Conservation (phyloP, 2,329 filamentous ascomycete genomes). For the Neodidymelliopsis sp. region DNA sequence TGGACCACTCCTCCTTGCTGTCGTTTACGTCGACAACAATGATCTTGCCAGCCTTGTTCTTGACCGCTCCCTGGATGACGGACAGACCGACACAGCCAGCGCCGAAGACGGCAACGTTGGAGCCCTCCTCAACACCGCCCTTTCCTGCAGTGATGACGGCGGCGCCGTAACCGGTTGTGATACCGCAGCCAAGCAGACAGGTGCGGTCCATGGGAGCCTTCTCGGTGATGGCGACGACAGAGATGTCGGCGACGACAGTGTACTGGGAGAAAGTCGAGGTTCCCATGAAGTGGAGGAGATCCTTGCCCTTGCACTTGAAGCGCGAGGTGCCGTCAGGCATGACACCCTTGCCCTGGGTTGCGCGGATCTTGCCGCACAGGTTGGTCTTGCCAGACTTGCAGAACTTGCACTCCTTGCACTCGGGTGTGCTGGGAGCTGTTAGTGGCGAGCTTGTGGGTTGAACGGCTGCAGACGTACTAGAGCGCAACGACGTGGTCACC, state of each 20-base stretch:
- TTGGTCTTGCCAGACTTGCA: conserved; percentile 99
- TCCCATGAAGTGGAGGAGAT: conserved; percentile 98
- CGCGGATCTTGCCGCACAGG: conserved; percentile 97
- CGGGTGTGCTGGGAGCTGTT: conserved; percentile 74
- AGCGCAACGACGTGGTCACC: conserved; percentile 79
- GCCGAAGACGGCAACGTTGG: conserved; percentile 90
- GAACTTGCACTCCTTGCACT: conserved; percentile 99
- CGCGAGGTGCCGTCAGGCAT: conserved; percentile 97
- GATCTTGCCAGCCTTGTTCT: conserved; percentile 80
- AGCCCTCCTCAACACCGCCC: conserved; percentile 77
- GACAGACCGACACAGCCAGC: conserved; percentile 95
- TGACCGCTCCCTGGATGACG: conserved; percentile 91
- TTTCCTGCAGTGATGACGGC: conserved; percentile 86
- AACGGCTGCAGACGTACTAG: conserved; percentile 45
- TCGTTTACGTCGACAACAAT: conserved; percentile 86
- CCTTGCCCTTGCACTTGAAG: conserved; percentile 94
- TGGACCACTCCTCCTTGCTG: conserved; percentile 86
- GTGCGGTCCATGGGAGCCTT: conserved; percentile 95
- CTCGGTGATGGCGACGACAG: conserved; percentile 89
- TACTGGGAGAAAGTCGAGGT: conserved; percentile 99
- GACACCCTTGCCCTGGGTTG: conserved; percentile 92
- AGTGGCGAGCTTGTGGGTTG: conserved; percentile 14
- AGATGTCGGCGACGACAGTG: conserved; percentile 98
- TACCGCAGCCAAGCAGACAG: conserved; percentile 95
- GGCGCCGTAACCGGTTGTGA: conserved; percentile 97